Conservation (phyloP, 805 yeast genomes). For the Candida chauliodis region DNA sequence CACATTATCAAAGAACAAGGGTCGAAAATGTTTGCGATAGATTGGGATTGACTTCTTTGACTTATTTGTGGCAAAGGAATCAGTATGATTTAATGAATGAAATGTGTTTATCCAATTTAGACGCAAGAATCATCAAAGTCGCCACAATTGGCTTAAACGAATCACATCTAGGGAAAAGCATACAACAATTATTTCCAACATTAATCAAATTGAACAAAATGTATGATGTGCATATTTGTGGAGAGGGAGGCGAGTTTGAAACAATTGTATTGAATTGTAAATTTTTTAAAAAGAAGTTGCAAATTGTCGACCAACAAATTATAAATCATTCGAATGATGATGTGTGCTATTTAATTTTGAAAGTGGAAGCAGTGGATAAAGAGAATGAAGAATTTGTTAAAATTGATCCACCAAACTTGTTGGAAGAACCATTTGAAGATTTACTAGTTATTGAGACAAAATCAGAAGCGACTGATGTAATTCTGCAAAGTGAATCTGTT, state of each 20-base stretch:
- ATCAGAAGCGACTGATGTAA: not conserved
- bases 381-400: conserved; percentile 17
- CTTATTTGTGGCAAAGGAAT: conserved; percentile 88
- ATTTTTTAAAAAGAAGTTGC: conserved; percentile 57
- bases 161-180: conserved; percentile 62
- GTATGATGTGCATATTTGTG: conserved; percentile 91
- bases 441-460: conserved; percentile 13
- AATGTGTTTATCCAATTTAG: conserved; percentile 63
- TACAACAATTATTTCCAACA: conserved; percentile 59
- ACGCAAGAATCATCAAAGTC: conserved; percentile 85
- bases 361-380: conserved; percentile 46
- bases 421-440: conserved; percentile 39
- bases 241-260: conserved; percentile 99
- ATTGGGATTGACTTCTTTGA: conserved; percentile 61
- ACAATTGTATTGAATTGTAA: conserved; percentile 90
- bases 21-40: conserved; percentile 88
- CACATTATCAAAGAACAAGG: conserved; percentile 91
- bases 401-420: conserved; percentile 32
- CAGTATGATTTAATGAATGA: conserved; percentile 79
- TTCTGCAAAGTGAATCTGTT: not conserved
- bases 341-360: conserved; percentile 62
- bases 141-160: conserved; percentile 84
- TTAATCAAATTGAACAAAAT: conserved; percentile 53
- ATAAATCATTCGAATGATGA: conserved; percentile 57
- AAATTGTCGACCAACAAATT: conserved; percentile 36